phyloP scores from a whole-genome alignment of 2,329 filamentous ascomycete species.

The Ophiostoma quercus region DNA sequence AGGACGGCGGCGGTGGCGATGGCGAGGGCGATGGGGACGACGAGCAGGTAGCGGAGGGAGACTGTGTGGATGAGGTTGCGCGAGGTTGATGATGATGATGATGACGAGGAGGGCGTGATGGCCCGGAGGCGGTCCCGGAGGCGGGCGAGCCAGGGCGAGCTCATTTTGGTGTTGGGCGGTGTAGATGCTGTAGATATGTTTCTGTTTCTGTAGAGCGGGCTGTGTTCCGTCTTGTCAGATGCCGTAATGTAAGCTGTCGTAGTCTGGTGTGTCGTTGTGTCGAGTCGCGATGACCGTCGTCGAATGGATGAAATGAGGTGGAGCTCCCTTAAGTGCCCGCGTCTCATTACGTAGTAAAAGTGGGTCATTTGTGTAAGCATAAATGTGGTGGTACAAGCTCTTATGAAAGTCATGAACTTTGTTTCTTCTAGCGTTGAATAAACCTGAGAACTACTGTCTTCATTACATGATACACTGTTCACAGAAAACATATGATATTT shows the following conservation, averaged over 20 bases:
- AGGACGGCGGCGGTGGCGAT: conserved; percentile 40
- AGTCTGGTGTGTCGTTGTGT: background rate
- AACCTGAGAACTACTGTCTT: no score
- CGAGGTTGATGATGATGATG: no score
- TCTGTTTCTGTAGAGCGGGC: background rate
- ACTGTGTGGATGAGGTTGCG: conserved; percentile 23
- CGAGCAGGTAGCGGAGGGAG: conserved; percentile 45
- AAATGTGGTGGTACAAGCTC: background rate
- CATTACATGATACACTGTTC: no score
- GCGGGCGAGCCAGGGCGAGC: background rate
- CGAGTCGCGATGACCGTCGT: background rate
- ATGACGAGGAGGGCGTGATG: background rate
- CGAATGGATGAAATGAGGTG: background rate
- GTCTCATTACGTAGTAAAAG: background rate
- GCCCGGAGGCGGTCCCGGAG: conserved; percentile 12
- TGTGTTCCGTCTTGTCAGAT: background rate
- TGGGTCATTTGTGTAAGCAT: background rate
- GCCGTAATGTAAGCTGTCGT: no score
- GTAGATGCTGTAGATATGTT: background rate
- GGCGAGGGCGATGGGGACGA: conserved; percentile 47
- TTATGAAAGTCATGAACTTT: background rate
- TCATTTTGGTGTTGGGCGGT: background rate
- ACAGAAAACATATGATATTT: no score
- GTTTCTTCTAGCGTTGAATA: no score
- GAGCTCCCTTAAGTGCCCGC: background rate